Evolutionary conservation across 306 rosid species (phyloP), one percentile per base, ranked within the genome.

Genomic region (Pterocarpus santalinus): DNA sequence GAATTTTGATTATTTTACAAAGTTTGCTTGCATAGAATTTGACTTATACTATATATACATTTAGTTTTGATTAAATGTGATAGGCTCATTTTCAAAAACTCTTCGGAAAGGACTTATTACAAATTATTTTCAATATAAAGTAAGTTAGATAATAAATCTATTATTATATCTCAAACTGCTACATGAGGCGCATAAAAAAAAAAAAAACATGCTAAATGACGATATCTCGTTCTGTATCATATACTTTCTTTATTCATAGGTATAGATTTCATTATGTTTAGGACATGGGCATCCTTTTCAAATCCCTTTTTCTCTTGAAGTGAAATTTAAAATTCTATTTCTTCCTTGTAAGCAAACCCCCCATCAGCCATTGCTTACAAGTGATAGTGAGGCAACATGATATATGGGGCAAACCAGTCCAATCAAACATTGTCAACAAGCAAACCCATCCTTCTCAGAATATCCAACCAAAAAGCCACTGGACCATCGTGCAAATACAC

Each of bases 271-370:
- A 34, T 33, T 33, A 34, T 33, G 14, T 13, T 30, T 61, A 28
- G 41, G 41, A 63, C 22, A 34, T 33, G 61, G 1, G 39, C 10
- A 10, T 10, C 34, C 39, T 60, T 62, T 33, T 8, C 15, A 22
- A 17, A 22, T 11, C 52, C 7, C 0, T 8, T 17, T 69, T 28
- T 30, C 8, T 47, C 61, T 71, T 51, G 15, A 70, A 72, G 34
- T 53, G 33, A 55, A 72, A 53, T 53, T 35, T 32, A 72, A 35
- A 72, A 36, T 6, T 71, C 9, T 35, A 36, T 56, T 55, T 55
- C 28, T 72, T 72, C 51, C 77, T 72, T 69, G 12, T 7, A 69
- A 60, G 77, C 53, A 79, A 72, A 38, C 12, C 35, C 58, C 11
- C 16, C 55, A 14, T 41, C 1, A 82, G 30, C 77, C 53, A 17